Evolutionary conservation across 305 asterid species (phyloP), one percentile per base, ranked within the genome.

Genomic region (Plantago lanceolata): DNA sequence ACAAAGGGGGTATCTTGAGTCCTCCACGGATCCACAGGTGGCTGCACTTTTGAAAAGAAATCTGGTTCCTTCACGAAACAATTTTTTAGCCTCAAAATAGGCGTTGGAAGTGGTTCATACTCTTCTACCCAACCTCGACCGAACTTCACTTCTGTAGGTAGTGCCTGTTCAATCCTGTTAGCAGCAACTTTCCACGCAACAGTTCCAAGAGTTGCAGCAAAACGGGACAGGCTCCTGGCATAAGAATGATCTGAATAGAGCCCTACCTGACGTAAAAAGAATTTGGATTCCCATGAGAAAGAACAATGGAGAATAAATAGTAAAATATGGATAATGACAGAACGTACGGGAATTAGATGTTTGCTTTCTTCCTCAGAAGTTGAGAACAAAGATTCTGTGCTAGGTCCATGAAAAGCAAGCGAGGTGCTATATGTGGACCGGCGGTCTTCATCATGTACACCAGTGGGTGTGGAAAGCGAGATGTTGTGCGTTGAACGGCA

Each of bases 41-140:
- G 81, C 26, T 70, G 76, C 35, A 70, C 69, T 76, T 82, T 86
- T 6, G 71, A 67, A 33, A 94, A 78, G 67, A 80, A 88, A 2
- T 86, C 78, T 1, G 95, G 93, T 72, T 88, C 97, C 73, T 77
- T 85, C 59, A 85, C 69, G 12, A 53, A 64, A 68, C 80, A 74
- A 61, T 82, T 86, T 74, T 81, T 86, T 53, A 86, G 83, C 74
- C 90, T 75, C 67, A 84, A 61, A 28, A 86, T 76, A 1, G 97
- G 87, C 67, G 96, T 88, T 45, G 96, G 95, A 67, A 80, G 96
- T 48, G 96, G 92, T 69, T 94, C 99, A 26, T 90, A 94, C 66
- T 94, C 99, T 68, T 95, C 97, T 8, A 94, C 96, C 99, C 99
- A 94, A 17, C 99, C 99, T 51, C 81, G 89, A 48, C 96, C 99